Base-by-base conservation (phyloP, 2,329 filamentous ascomycete species). In the Sporothrix schenckii region DNA sequence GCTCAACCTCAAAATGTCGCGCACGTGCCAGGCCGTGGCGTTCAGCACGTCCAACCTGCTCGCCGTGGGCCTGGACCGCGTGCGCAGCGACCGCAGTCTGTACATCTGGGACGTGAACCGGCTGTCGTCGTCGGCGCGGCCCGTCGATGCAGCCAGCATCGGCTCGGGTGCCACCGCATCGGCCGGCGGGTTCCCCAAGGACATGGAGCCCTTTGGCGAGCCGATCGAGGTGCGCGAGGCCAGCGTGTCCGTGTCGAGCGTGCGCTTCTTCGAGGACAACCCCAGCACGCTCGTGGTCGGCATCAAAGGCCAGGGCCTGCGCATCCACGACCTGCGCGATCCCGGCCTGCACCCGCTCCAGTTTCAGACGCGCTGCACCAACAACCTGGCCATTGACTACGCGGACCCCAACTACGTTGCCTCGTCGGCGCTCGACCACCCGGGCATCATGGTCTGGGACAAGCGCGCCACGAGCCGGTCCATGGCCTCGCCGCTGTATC, bases 351-450 rank as follows among this genome's bases (percentile, higher is more conserved):
- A 69, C 7, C 69, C 69, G 54, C 81, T 86, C 63, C 87, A 83
- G n/a, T 90, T 89, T 73, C 86, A 86, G 72, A 91, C 88, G 4
- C 88, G 86, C 74, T 89, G 87, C 75, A 89, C 89, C 77, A 91
- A 91, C 75, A 91, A 91, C 73, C 78, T 95, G 69, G 87, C 91
- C 19, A 92, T 95, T 72, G 92, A 95, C 80, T 92, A 91, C 72
- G 83, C 88, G 27, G 91, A 96, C 75, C 88, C 90, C 74, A 93
- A 95, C 75, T 94, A 93, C 79, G 94, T 95, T 80, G 89, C 92
- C 1, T 94, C 92, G 0, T 92, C 91, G 16, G 90, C 90, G 2
- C 81, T 92, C 14, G 91, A 92, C 71, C 89, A 92, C 66, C 90
- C 92, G 0, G 88, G 88, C 9, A 84, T 94, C 67, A 89, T 91